Evolutionary conservation across 2,329 filamentous ascomycete genomes (phyloP), one percentile per base, ranked within the genome.

Genomic region (Verticillium isaacii): DNA sequence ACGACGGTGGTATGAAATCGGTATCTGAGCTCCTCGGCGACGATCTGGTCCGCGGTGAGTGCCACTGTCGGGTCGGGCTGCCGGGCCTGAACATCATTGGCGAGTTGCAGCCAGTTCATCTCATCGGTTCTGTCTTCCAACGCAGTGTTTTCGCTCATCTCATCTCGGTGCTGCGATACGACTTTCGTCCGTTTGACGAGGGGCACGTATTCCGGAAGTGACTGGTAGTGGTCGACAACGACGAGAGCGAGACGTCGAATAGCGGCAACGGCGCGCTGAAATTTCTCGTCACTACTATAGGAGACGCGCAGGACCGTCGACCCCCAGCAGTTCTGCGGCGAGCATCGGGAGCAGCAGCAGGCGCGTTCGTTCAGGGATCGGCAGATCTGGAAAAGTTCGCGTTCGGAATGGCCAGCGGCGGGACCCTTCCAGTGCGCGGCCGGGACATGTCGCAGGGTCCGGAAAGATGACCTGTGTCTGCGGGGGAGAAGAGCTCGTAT

Each of bases 261-360:
- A 19, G 61, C 56, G 11, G 61, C 32, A 9, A 60, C 32, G 25
- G 61, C 61, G 50, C 15, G 41, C n/a, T 19, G 19, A 29, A 63
- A 60, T 32, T 58, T 41, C 23, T 55, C 55, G 19, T 63, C 61
- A 19, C 60, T 56, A 2, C 60, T 39, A 29, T 63, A 63, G 39
- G 61, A 63, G n/a, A 58, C 56, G 32, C 61, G 61, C 41, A 63
- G 23, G 56, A 63, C 55, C 12, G 55, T 63, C 32, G 32, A 56
- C 25, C 61, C 61, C 61, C 58, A 63, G 58, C 61, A 63, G 9
- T 36, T 60, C 6, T 62, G n/a, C 5, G 56, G 61, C 32, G 29
- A 5, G 55, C 32, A 36, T 34, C 11, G 6, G 17, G 55, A 34
- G 55, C 55, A 57, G 3, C 2, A 6, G n/a, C 39, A 45, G 17